Evolutionary conservation across 2,329 filamentous ascomycete species (phyloP), one percentile per base, ranked within the genome.

Genomic region (Epichloe sp.): DNA sequence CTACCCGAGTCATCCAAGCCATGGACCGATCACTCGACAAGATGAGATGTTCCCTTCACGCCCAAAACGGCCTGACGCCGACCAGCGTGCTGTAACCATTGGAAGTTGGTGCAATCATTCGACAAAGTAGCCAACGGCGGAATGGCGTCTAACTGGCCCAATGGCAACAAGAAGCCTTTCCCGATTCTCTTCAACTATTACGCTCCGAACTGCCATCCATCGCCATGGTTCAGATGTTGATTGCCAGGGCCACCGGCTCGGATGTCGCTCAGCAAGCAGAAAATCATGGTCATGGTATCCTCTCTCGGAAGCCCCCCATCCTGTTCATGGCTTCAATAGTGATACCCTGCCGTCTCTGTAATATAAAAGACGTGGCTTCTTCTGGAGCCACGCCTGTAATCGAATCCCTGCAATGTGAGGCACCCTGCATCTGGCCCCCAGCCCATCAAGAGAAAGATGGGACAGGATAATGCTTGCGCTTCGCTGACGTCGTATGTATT

Each of bases 321-420:
- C 11, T 37, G 19, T 14, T n/a, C 41, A 36, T 26, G 37, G 34
- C 45, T 38, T 48, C 38, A 14, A 26, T 40, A 36, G n/a, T 19
- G 31, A 44, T 23, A 48, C 45, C 44, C 45, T 43, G 19, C 50
- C 41, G 23, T 49, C 50, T 15, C 26, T 34, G 34, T 21, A 45
- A 15, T 21, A n/a, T 14, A 21, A 15, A 38, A 19, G 19, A 37
- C 42, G 23, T 38, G 48, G 48, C 40, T 14, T 21, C 21, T 23
- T 17, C 50, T 49, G 41, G 34, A 36, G 36, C 36, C 21, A 52
- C 36, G 21, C 19, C 41, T 45, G 35, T 52, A 35, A 52, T 37
- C 34, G 19, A 38, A 42, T 42, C 38, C 45, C 31, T 42, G 44
- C 14, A 43, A 23, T 31, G 42, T 15, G n/a, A 43, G 19, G 23